Evolutionary conservation across 2,329 filamentous ascomycete species (phyloP).

Genomic region (Microcyclosporella mali): DNA sequence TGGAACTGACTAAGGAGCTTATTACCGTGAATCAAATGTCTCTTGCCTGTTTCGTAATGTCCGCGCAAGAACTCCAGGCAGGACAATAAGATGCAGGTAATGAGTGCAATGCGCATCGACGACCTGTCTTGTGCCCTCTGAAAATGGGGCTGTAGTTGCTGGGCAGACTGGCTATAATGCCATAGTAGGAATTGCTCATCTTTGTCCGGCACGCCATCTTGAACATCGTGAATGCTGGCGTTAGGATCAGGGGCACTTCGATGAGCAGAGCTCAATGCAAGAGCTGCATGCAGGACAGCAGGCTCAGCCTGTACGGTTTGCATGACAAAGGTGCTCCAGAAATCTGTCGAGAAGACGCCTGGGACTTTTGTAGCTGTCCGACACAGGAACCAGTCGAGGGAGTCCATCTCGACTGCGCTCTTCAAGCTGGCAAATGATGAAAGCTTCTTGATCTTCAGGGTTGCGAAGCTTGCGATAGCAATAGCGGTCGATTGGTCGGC

Average conservation of each 20-base stretch:
- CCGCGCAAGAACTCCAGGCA: constrained; percentile 1
- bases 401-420: neutral
- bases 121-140: neutral
- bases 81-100: neutral
- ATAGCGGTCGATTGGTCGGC: no score
- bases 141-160: neutral
- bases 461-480: neutral
- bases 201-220: neutral
- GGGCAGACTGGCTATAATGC: constrained; percentile 1
- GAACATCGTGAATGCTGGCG: no score
- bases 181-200: constrained; percentile 1
- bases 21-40: neutral
- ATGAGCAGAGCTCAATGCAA: neutral
- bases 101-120: neutral
- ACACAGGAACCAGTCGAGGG: neutral
- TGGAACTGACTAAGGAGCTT: neutral
- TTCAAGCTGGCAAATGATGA: neutral
- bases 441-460: neutral
- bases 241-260: neutral
- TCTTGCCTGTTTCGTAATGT: neutral
- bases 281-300: neutral
- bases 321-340: neutral
- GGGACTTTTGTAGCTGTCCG: neutral
- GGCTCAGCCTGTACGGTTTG: neutral
- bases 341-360: neutral